Percentiles rank a stretch among this genome's conserved stretches.
These are phyloP conservation scores for Globisporangium paddicum DNA, from an alignment of 352 stramenopile genomes.

Conservation along the genomic window DNA sequence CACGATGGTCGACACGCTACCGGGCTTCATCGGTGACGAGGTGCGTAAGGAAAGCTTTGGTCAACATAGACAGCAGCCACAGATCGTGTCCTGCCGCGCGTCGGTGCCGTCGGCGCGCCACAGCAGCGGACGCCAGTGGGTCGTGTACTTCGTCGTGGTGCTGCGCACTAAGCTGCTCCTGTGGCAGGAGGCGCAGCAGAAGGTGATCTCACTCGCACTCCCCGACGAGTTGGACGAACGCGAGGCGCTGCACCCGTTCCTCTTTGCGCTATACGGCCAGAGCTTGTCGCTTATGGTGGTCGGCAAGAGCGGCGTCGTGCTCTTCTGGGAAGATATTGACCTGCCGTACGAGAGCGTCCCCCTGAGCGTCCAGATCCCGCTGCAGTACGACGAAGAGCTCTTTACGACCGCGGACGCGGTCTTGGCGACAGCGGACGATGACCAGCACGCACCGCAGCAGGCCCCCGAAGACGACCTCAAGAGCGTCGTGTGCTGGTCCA, in stretches of 20 bases:
- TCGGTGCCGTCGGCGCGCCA: conserved; percentile 39
- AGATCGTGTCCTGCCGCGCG: conserved; percentile 30
- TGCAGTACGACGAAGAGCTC: conserved; percentile 47
- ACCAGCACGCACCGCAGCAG: conserved; percentile 13
- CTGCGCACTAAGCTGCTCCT: conserved; percentile 58
- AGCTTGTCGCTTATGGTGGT: conserved; percentile 71
- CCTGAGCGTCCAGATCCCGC: conserved; percentile 72
- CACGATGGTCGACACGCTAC: conserved; percentile 35
- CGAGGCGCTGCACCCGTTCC: conserved; percentile 53
- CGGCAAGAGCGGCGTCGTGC: conserved; percentile 51
- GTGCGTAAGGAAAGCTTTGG: conserved; percentile 31
- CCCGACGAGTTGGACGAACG: conserved; percentile 47
- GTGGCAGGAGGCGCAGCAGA: conserved; percentile 52
- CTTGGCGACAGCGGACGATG: conserved; percentile 10
- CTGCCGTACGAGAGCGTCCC: conserved; percentile 72
- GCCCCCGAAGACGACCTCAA: conserved; percentile 26
- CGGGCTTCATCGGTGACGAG: conserved; percentile 37
- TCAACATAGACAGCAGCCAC: conserved; percentile 9
- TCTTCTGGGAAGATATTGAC: conserved; percentile 83
- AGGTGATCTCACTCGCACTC: conserved; percentile 44
- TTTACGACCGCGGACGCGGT: conserved; percentile 38
- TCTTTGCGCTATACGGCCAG: conserved; percentile 59
- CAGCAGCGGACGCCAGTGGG: conserved; percentile 40
- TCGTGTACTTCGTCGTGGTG: conserved; percentile 54
- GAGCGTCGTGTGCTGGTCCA: conserved; percentile 78